Conservation (phyloP, 2,329 filamentous ascomycete genomes). For the Pestalotiopsis sp. region DNA sequence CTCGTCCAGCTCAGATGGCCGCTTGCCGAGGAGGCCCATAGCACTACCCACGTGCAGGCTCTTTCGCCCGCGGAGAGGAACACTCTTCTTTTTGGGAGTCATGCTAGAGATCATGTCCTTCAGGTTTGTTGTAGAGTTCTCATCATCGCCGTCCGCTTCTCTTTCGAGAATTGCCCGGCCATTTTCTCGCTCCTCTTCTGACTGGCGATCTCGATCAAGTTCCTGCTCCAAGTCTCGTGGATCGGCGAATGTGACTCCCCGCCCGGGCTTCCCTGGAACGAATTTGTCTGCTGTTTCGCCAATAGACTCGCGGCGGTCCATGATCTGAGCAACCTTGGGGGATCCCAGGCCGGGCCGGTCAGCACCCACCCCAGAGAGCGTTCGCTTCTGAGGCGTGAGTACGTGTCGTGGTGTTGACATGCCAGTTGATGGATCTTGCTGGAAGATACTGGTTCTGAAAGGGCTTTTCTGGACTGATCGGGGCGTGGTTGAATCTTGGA, state of each 20-base stretch:
- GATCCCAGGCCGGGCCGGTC: slow-evolving; percentile 75
- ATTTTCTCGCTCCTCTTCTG: slow-evolving; percentile 65
- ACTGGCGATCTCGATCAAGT: slow-evolving; percentile 62
- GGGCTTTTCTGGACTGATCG: slow-evolving; percentile 23
- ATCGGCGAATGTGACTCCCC: slow-evolving; percentile 66
- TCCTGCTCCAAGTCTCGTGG: slow-evolving; percentile 65
- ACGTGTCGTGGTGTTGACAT: slow-evolving; percentile 64
- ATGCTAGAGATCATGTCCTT: slow-evolving; percentile 79
- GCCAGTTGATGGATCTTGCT: slow-evolving; percentile 46
- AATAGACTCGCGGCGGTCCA: slow-evolving; percentile 73
- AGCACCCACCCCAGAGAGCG: slow-evolving; percentile 69
- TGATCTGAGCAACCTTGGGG: slow-evolving; percentile 70
- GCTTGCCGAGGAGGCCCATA: slow-evolving; percentile 72
- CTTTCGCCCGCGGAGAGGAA: slow-evolving; percentile 67
- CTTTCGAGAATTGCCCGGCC: slow-evolving; percentile 57
- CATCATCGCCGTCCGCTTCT: slow-evolving; percentile 55
- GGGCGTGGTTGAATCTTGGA: slow-evolving; percentile 20
- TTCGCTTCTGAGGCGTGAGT: slow-evolving; percentile 61
- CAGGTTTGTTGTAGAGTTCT: slow-evolving; percentile 67
- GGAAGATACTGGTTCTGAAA: slow-evolving; percentile 38
- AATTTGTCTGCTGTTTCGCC: slow-evolving; percentile 68
- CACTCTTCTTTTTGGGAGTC: slow-evolving; percentile 66
- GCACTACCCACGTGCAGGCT: slow-evolving; percentile 78
- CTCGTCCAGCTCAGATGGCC: slow-evolving; percentile 71
- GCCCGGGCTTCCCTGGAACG: slow-evolving; percentile 50